Base-by-base conservation (phyloP, 225 moss, liverwort and hornwort genomes). In the Physcomitrellopsis africana region DNA sequence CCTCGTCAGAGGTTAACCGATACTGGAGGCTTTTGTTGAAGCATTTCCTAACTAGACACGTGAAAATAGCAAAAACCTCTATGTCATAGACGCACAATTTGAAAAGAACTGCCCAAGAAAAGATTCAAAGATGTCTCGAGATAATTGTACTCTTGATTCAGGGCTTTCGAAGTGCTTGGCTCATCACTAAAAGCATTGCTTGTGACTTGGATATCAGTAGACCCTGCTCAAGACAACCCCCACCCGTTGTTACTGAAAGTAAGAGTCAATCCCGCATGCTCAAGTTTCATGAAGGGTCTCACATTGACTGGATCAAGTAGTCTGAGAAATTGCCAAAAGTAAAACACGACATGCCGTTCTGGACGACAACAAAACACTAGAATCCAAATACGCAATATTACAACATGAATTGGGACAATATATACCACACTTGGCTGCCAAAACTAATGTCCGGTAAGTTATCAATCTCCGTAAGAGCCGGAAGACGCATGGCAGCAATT, bases 91-190 rank as follows among this genome's bases (percentile, higher is more conserved):
- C 0, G 16, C 15, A 51, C 3, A 5, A 37, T 37, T 37, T 9
- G 9, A n/a, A 18, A 77, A 68, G 45, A 51, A 6, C 54, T 68
- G 42, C 42, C 69, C 59, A 23, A 60, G 26, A 47, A 72, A 18
- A 72, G 42, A 20, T 20, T 63, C 44, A 32, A 60, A 7, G 46
- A 10, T 55, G 52, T n/a, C 27, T 63, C 51, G 58, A 62, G 70
- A 55, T 54, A 37, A 42, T 86, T 91, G 51, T 85, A 93, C 92
- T 91, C 94, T 60, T 85, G 92, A 63, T 85, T 86, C 59, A 84
- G 89, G 73, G 88, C 77, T 63, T 78, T 83, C 47, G 81, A 85
- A 20, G 85, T 79, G 61, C 81, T 81, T 69, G 85, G 68, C 60
- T 82, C 79, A 47, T 94, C 94, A 74, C 86, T 80, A 49, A 74